Percentiles rank a stretch among this genome's conserved stretches.
phyloP scores from a whole-genome alignment of 345 rosid genomes.

The Eucalyptus globulus region DNA sequence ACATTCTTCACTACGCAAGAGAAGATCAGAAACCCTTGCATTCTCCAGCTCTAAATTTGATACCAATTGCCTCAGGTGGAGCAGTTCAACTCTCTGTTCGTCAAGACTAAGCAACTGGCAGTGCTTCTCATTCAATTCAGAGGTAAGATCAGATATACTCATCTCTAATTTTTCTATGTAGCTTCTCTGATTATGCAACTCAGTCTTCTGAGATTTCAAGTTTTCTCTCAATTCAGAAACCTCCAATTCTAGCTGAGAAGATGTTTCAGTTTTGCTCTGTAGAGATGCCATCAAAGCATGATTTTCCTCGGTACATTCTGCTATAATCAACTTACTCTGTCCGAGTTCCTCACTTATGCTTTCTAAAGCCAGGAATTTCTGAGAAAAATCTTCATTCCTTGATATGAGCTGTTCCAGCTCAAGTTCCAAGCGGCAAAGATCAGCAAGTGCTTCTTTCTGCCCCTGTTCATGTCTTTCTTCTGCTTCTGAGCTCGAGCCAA shows the following conservation, averaged over 20 bases:
- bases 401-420: conserved; percentile 44
- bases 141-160: conserved; percentile 30
- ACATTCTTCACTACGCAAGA: conserved; percentile 38
- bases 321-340: conserved; percentile 39
- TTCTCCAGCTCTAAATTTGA: conserved; percentile 56
- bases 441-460: conserved; percentile 39
- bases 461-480: conserved; percentile 37
- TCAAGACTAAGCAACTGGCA: conserved; percentile 34
- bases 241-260: conserved; percentile 28
- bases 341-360: conserved; percentile 39
- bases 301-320: conserved; percentile 46
- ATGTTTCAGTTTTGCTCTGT: conserved; percentile 41
- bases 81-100: conserved; percentile 41
- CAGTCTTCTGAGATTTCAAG: conserved; percentile 13
- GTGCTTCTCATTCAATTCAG: conserved; percentile 39
- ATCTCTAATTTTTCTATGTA: conserved; percentile 26
- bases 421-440: conserved; percentile 37
- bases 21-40: conserved; percentile 18
- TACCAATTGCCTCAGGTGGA: conserved; percentile 39
- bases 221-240: conserved; percentile 9
- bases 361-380: conserved; percentile 42
- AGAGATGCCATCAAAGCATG: conserved; percentile 32
- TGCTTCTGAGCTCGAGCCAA: conserved; percentile 34
- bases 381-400: conserved; percentile 38
- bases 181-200: conserved; percentile 42